Percentiles rank a stretch among this genome's conserved stretches.
Evolutionary conservation across 208 protist species (phyloP).

Genomic region (Endotrypanum monterogeii): DNA sequence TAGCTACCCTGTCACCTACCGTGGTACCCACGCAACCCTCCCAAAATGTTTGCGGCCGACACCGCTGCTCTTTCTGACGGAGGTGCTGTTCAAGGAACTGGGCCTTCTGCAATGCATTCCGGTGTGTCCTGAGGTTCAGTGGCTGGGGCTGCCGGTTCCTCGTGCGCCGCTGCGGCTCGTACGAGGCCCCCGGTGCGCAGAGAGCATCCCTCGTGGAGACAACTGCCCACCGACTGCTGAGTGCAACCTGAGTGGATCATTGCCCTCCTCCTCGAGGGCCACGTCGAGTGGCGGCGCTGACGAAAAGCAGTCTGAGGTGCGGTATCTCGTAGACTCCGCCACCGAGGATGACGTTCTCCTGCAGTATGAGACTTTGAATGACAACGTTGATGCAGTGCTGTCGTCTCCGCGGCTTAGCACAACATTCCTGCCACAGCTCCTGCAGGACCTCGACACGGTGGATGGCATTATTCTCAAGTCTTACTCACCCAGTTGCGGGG

Average conservation of each 20-base stretch:
- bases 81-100: conserved; percentile 43
- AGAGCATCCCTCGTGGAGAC: not conserved
- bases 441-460: conserved; percentile 22
- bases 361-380: not conserved
- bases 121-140: conserved; percentile 79
- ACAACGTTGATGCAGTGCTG: not conserved
- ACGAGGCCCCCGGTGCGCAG: not conserved
- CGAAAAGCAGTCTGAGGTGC: not conserved
- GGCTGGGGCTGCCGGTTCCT: conserved; percentile 60
- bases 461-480: conserved; percentile 80
- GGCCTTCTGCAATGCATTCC: conserved; percentile 47
- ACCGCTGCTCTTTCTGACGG: conserved; percentile 43
- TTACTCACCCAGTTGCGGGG: conserved; percentile 80
- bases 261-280: not conserved
- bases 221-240: conserved; percentile 3
- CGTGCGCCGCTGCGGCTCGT: conserved; percentile 57
- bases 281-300: not conserved
- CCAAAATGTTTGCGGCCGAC: conserved; percentile 9
- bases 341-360: conserved; percentile 5
- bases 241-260: not conserved
- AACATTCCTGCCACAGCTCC: conserved; percentile 1
- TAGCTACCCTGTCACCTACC: conserved; percentile 59
- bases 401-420: conserved; percentile 1
- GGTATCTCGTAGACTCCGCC: conserved; percentile 10
- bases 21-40: conserved; percentile 14